Percentiles rank a stretch among this genome's conserved stretches.
These are phyloP conservation scores for Penicillium pulvis DNA, from an alignment of 495 filamentous ascomycete genomes.

Conservation along the genomic window DNA sequence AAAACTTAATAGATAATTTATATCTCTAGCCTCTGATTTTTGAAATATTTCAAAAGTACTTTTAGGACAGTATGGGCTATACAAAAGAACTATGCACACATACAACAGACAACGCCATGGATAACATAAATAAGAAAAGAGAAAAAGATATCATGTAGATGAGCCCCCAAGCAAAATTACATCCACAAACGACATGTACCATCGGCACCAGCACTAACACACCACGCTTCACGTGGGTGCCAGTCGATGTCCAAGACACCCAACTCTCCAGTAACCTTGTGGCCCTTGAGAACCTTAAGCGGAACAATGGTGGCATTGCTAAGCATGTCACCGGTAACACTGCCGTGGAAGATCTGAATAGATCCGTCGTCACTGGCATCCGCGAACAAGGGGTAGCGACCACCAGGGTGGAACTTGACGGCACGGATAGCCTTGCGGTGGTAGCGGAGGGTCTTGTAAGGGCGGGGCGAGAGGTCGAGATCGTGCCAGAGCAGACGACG, in stretches of 20 bases:
- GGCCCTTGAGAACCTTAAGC: conserved; percentile 89
- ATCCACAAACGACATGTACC: conserved; percentile 83
- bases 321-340: conserved; percentile 89
- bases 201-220: conserved; percentile 91
- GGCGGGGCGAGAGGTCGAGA: conserved; percentile 82
- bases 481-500: conserved; percentile 95
- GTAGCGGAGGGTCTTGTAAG: conserved; percentile 95
- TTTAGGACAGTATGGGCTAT: conserved; percentile 33
- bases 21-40: conserved; percentile 1
- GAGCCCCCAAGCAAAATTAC: conserved; percentile 37
- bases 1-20: not conserved
- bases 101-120: conserved; percentile 25
- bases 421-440: conserved; percentile 87
- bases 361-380: conserved; percentile 93
- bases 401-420: conserved; percentile 81
- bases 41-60: conserved; percentile 16
- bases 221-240: conserved; percentile 92
- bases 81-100: conserved; percentile 35
- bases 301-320: conserved; percentile 96
- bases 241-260: conserved; percentile 94
- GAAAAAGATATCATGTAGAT: conserved; percentile 28
- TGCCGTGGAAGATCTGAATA: conserved; percentile 94
- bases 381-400: conserved; percentile 80
- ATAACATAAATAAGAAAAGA: conserved; percentile 9
- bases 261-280: conserved; percentile 73